Conservation (phyloP, 768 basidiomycete genomes). For the Fomitopsis serialis region DNA sequence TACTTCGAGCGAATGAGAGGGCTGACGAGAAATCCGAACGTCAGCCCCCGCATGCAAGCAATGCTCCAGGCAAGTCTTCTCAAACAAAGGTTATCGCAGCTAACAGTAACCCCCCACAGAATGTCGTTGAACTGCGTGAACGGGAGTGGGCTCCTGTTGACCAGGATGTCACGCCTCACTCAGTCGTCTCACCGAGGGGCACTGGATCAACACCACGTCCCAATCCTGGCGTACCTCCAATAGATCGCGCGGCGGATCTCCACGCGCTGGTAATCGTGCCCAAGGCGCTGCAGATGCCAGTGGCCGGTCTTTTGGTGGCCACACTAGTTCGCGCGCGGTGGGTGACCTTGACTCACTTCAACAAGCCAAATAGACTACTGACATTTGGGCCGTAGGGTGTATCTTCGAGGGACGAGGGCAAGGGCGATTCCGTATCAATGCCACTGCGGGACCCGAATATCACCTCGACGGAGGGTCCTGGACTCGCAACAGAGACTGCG, state of each 20-base stretch:
- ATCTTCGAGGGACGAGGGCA: conserved; percentile 68
- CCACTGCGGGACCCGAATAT: conserved; percentile 85
- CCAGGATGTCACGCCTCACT: conserved; percentile 67
- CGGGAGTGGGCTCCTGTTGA: conserved; percentile 77
- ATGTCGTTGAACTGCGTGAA: conserved; percentile 82
- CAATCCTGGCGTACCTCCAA: conserved; percentile 69
- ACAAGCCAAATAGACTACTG: conserved; percentile 69
- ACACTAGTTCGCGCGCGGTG: conserved; percentile 45
- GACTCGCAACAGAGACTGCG: too few relatives aligned
- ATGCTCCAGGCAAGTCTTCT: conserved; percentile 78
- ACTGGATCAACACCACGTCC: conserved; percentile 88
- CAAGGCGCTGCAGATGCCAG: conserved; percentile 73
- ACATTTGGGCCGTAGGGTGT: conserved; percentile 84
- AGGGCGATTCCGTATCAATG: conserved; percentile 59
- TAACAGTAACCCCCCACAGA: conserved; percentile 41
- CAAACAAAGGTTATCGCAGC: background rate
- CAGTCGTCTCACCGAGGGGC: conserved; percentile 84
- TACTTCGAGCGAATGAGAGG: conserved; percentile 91
- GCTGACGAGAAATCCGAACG: conserved; percentile 63
- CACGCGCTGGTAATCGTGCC: conserved; percentile 72
- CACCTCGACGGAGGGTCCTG: conserved; percentile 67
- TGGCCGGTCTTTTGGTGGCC: conserved; percentile 69
- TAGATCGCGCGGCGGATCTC: conserved; percentile 89
- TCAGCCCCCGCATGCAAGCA: conserved; percentile 84
- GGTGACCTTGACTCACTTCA: conserved; percentile 87